These are phyloP conservation scores for Penicillium brasilianum DNA, from an alignment of 2,329 filamentous ascomycete species.

Conservation along the genomic window DNA sequence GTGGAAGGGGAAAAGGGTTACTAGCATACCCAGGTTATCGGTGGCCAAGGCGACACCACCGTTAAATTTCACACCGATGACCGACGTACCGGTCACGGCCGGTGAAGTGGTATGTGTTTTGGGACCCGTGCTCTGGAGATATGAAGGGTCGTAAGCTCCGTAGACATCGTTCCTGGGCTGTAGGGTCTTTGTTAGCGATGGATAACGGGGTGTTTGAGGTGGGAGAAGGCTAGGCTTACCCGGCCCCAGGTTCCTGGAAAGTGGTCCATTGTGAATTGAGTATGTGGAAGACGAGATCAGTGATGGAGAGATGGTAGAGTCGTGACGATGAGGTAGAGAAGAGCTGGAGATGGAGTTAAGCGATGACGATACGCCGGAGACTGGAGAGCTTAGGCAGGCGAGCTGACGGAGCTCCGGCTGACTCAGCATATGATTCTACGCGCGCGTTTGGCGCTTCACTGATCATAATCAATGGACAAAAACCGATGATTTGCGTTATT, in stretches of 20 bases:
- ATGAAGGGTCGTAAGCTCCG: slow-evolving; percentile 86
- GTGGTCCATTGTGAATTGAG: slow-evolving; percentile 62
- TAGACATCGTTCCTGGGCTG: slow-evolving; percentile 98
- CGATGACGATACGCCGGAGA: slow-evolving; percentile 25
- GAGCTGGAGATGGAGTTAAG: slow-evolving; percentile 21
- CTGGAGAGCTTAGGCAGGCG: slow-evolving; percentile 39
- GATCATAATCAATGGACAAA: neutral
- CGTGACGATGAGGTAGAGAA: slow-evolving; percentile 13
- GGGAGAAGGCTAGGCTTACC: slow-evolving; percentile 46
- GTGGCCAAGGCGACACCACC: slow-evolving; percentile 95
- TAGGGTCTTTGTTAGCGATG: slow-evolving; percentile 41
- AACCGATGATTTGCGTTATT: neutral
- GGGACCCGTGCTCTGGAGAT: slow-evolving; percentile 72
- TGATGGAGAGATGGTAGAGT: neutral
- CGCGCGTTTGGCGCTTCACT: slow-evolving; percentile 6
- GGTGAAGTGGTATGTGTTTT: slow-evolving; percentile 89
- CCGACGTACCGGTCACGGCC: slow-evolving; percentile 94
- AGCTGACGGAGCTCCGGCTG: slow-evolving; percentile 44
- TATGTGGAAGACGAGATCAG: neutral
- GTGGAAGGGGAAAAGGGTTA: neutral
- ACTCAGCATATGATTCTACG: slow-evolving; percentile 19
- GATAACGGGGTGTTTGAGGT: slow-evolving; percentile 1
- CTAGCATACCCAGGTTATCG: slow-evolving; percentile 82
- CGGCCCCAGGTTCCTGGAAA: slow-evolving; percentile 69
- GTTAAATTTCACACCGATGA: slow-evolving; percentile 93